Evolutionary conservation across 116 monocot species (phyloP), one percentile per base, ranked within the genome.

Genomic region (Zostera marina): DNA sequence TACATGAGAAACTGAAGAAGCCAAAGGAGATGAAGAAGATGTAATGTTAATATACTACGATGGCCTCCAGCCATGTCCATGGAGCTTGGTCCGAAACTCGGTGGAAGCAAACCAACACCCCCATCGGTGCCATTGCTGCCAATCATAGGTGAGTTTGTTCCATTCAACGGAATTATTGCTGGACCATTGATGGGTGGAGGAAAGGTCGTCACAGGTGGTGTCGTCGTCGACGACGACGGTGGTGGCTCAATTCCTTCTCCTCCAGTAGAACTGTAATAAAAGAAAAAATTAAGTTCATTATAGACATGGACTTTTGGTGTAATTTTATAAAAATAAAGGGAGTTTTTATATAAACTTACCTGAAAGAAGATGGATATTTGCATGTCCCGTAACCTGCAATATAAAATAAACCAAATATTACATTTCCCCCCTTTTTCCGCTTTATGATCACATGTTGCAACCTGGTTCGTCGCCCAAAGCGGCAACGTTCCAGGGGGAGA

Each of bases 301-400:
- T 22, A 24, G 21, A 9, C 24, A 57, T 24, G 8, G 11, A 14
- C n/a, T n/a, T n/a, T n/a, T n/a, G n/a, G n/a, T 57, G 16, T 16
- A 13, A 3, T 10, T 20, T 20, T 8, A 13, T 41, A 20, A 17
- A 22, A 42, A 59, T n/a, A 19, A 38, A 38, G 19, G 5, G n/a
- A 22, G 22, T 21, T 22, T 44, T 9, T 9, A 1, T 17, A 61
- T 61, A 3, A 6, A 47, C 8, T 47, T 79, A 90, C 90, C 85
- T 84, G 40, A 67, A 24, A 42, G 85, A 76, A 15, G 90, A 81
- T 39, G 90, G 90, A 67, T 79, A 90, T 1, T 76, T 81, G 61
- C 90, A 90, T 2, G 85, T 79, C 14, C 90, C 90, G 70, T 75
- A 90, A 74, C 90, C 90, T 90, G 52, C 55, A 67, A 6, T 11